A percentile compares a stretch with the other conserved stretches of the same genome.
phyloP scores from a whole-genome alignment of 805 yeast genomes.

The Cyberlindnera samutprakarnensis region DNA sequence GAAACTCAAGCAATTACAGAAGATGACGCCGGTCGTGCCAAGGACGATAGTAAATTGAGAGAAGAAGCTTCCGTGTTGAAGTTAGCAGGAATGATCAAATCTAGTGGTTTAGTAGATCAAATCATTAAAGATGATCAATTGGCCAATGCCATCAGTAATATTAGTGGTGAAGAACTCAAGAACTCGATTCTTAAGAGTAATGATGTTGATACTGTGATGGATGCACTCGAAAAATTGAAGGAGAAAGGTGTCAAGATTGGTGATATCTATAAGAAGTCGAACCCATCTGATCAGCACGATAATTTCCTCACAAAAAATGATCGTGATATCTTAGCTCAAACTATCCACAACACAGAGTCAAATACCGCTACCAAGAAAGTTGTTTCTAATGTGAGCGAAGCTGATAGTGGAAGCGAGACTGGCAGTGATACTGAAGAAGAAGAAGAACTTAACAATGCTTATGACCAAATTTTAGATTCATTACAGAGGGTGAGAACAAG shows the following conservation, averaged over 20 bases:
- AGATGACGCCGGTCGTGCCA: slow-evolving; percentile 8
- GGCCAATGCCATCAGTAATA: slow-evolving; percentile 20
- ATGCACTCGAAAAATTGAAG: slow-evolving; percentile 31
- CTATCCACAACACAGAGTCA: too few relatives aligned
- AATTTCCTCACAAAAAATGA: too few relatives aligned
- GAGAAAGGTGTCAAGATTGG: slow-evolving; percentile 33
- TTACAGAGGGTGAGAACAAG: slow-evolving; percentile 27
- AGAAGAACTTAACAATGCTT: slow-evolving; percentile 24
- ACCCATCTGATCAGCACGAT: too few relatives aligned
- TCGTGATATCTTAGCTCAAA: too few relatives aligned
- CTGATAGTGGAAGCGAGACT: slow-evolving; percentile 5
- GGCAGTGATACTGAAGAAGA: slow-evolving; percentile 7
- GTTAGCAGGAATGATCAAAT: slow-evolving; percentile 10
- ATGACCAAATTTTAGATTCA: slow-evolving; percentile 34
- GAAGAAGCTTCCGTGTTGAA: slow-evolving; percentile 21
- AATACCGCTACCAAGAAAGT: too few relatives aligned
- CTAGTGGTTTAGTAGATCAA: slow-evolving; percentile 10
- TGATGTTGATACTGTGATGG: slow-evolving; percentile 30
- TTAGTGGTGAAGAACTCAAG: slow-evolving; percentile 30
- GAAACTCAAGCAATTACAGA: slow-evolving; percentile 8
- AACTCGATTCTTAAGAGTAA: slow-evolving; percentile 28
- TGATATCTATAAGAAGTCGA: slow-evolving; percentile 23
- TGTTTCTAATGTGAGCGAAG: too few relatives aligned
- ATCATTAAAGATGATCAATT: slow-evolving; percentile 15
- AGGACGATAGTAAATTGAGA: slow-evolving; percentile 15